Evolutionary conservation across 2,329 filamentous ascomycete species (phyloP), one percentile per base, ranked within the genome.

Genomic region (Epichloe sylvatica): DNA sequence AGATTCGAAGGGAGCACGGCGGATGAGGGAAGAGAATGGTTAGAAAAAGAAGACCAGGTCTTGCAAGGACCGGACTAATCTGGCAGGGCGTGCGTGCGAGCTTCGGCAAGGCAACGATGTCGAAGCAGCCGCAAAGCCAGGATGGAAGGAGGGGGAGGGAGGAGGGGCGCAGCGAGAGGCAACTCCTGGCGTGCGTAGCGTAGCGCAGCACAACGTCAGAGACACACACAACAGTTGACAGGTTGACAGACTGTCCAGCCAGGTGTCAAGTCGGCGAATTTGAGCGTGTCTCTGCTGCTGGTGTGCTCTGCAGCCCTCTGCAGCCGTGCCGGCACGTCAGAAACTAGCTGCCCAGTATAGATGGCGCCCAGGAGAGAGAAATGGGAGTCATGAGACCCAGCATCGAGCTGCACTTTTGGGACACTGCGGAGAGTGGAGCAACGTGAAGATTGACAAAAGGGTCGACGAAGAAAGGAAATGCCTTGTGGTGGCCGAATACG

Each of bases 11-110:
- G 30, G 36, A 47, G 12, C 23, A 49, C 36, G 39, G 50, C 45
- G 51, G 52, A 52, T 47, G 51, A 45, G 50, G 53, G 52, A 49
- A 47, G 47, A 47, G 52, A n/a, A 47, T 51, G 48, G 53, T 46
- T 43, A 49, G 43, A 45, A 44, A 50, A 50, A 46, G 36, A 46
- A 48, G 35, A 52, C 45, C 12, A 21, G 35, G 49, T 36, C 40
- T 30, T 30, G 25, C 25, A 17, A 45, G 40, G 40, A 25, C 36
- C 25, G 40, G 23, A 12, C 21, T 12, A 23, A 35, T 17, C 21
- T 34, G 49, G 40, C 48, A 17, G 6, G 36, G 23, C 35, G 30
- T 35, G 35, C 25, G 25, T 33, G 45, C 44, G 45, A 39, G 45
- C 35, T 46, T 50, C 37, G 35, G 36, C 23, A 37, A 46, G 43